Evolutionary conservation across 495 filamentous ascomycete genomes (phyloP).

Genomic region (Oleoguttula mirabilis): DNA sequence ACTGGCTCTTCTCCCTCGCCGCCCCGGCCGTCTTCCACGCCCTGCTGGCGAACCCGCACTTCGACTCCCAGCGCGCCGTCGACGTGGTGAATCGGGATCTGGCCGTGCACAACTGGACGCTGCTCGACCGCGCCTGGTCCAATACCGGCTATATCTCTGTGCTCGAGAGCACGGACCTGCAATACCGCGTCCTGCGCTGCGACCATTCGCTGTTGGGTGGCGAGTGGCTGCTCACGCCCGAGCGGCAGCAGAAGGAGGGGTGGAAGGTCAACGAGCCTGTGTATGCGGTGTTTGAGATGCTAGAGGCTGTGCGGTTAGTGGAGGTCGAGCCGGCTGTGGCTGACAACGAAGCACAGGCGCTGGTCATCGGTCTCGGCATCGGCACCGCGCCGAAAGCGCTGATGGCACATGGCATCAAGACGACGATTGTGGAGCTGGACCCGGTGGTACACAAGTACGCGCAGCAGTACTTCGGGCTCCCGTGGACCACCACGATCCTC

Average conservation of each 20-base stretch:
- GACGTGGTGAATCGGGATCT: constrained; percentile 53
- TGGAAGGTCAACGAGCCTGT: constrained; percentile 61
- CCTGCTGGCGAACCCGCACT: constrained; percentile 57
- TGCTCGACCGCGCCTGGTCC: constrained; percentile 72
- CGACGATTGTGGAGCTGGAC: constrained; percentile 89
- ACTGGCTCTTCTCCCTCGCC: constrained; percentile 42
- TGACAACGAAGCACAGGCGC: constrained; percentile 59
- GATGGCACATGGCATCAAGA: constrained; percentile 77
- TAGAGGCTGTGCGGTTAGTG: constrained; percentile 80
- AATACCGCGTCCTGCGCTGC: constrained; percentile 76
- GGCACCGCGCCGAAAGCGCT: constrained; percentile 81
- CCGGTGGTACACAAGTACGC: constrained; percentile 77
- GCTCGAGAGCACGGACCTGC: constrained; percentile 54
- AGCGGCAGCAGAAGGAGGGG: constrained; percentile 19
- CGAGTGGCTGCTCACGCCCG: constrained; percentile 62
- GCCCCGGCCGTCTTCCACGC: constrained; percentile 62
- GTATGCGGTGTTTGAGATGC: constrained; percentile 82
- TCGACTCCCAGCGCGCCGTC: constrained; percentile 41
- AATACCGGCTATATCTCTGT: constrained; percentile 87
- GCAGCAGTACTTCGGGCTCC: constrained; percentile 67
- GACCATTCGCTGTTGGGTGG: constrained; percentile 90
- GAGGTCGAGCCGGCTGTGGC: constrained; percentile 29
- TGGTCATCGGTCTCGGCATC: constrained; percentile 89
- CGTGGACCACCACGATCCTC: constrained; percentile 70
- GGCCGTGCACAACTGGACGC: constrained; percentile 39